Evolutionary conservation across 129 eudicot genomes (phyloP), one percentile per base, ranked within the genome.

Genomic region (Flaveria ramosissima): DNA sequence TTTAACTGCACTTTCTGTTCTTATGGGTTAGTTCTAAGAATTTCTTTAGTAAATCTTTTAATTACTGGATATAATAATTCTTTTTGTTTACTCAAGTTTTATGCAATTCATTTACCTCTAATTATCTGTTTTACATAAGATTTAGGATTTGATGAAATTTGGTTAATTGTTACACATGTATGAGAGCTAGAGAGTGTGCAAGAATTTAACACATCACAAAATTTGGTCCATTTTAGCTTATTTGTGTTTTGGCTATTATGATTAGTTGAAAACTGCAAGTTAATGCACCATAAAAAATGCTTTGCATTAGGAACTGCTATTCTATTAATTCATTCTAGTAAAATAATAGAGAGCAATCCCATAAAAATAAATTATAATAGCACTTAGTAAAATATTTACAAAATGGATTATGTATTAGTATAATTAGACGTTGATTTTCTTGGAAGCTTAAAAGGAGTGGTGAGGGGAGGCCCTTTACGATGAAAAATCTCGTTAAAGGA

Each of bases 1-100:
- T 83, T 79, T 83, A 78, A 83, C 87, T 79, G 87, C 81, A 55
- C 84, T 62, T 75, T 77, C 82, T 67, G 42, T 56, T 66, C 15
- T 42, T 60, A 42, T 65, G 16, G 75, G 64, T 30, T 55, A 52
- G 57, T 20, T 30, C 2, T 30, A 12, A 9, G 36, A 39, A 12
- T 51, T 13, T 66, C 13, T 32, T 67, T 41, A 24, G 64, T 46
- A 60, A n/a, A 36, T 20, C 68, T 62, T 62, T 14, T 62, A 30
- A 8, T 48, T 63, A 63, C 32, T 48, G 7, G 24, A 47, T 65
- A 63, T 12, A 43, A 8, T 27, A 43, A 8, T 27, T 64, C 23
- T 72, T 32, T 55, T 55, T 52, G 65, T 65, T 42, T 63, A 47
- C 12, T 65, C 69, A 52, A 65, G 74, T 65, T 66, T 66, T 48